A percentile compares a stretch with the other conserved stretches of the same genome.
These are phyloP conservation scores for Cubamyces lactineus DNA, from an alignment of 768 basidiomycete genomes.

Conservation along the genomic window DNA sequence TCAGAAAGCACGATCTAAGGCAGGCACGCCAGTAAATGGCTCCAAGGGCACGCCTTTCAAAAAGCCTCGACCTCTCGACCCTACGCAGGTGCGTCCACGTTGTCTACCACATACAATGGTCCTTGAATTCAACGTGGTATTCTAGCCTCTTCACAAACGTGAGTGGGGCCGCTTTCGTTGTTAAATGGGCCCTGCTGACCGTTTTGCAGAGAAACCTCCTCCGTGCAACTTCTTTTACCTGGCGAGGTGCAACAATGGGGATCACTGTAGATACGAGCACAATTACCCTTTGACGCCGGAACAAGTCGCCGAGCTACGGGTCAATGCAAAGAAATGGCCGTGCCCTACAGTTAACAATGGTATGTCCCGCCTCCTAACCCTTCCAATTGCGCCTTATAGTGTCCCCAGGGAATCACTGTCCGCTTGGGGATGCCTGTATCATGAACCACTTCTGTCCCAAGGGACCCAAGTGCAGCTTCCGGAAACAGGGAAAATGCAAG, in stretches of 20 bases:
- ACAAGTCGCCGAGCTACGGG: slow-evolving; percentile 36
- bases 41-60: slow-evolving; percentile 11
- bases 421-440: slow-evolving; percentile 36
- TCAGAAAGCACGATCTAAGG: slow-evolving; percentile 31
- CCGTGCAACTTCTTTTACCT: slow-evolving; percentile 45
- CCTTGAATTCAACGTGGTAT: not conserved
- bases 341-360: slow-evolving; percentile 38
- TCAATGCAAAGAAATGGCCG: slow-evolving; percentile 40
- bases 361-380: slow-evolving; percentile 16
- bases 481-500: slow-evolving; percentile 40
- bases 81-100: slow-evolving; percentile 19
- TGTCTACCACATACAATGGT: not conserved
- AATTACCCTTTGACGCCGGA: slow-evolving; percentile 36
- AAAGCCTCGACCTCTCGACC: slow-evolving; percentile 17
- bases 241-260: slow-evolving; percentile 35
- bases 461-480: slow-evolving; percentile 38
- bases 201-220: slow-evolving; percentile 38
- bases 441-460: slow-evolving; percentile 44
- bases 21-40: slow-evolving; percentile 9
- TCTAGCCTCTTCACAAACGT: slow-evolving; percentile 40
- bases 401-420: slow-evolving; percentile 28
- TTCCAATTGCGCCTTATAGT: not conserved
- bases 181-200: not conserved
- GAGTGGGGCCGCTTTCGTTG: slow-evolving; percentile 1
- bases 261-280: slow-evolving; percentile 40